Evolutionary conservation across 1,284 basidiomycete genomes (phyloP), one percentile per base, ranked within the genome.

Genomic region (Cutaneotrichosporon cutaneum): DNA sequence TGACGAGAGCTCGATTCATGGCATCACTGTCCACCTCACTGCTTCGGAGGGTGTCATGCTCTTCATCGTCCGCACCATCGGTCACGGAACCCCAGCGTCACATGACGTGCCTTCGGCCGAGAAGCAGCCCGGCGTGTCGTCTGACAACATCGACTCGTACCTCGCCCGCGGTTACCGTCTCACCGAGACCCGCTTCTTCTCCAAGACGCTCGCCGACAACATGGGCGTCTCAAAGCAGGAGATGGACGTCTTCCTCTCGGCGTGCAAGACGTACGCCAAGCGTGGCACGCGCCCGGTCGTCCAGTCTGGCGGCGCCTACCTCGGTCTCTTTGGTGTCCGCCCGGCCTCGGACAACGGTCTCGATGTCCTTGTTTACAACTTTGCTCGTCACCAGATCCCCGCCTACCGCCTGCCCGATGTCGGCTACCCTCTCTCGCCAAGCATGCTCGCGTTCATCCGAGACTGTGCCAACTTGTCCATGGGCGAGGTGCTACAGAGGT

Each of bases 311-410:
- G 82, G 82, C 32, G 79, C 81, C 21, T 83, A 83, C 67, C 78
- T 81, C 22, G 81, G 81, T 44, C 73, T 83, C 22, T 83, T 82
- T 64, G 82, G 82, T 61, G 80, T 82, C 8, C 73, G 82, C 26
- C 80, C 82, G 0, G 78, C 77, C 8, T 76, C 73, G n/a, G 70
- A 68, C 54, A 55, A 64, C 16, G 77, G 75, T 10, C 71, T 81
- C 51, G 82, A 83, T 59, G 80, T 82, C 21, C 71, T 83, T 4
- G 82, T 82, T 14, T 83, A 83, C 77, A 80, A 81, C 70, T 83
- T 83, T 72, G 82, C 82, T 32, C 77, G 81, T 26, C 82, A 83
- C 65, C 82, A 82, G 70, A 82, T 83, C 63, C 82, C 82, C 3
- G 82, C 82, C 3, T 83, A 82, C 70, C 79, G 82, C 27, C 75